These are phyloP conservation scores for Cyberlindnera bimundalis DNA, from an alignment of 805 yeast species.

Conservation along the genomic window DNA sequence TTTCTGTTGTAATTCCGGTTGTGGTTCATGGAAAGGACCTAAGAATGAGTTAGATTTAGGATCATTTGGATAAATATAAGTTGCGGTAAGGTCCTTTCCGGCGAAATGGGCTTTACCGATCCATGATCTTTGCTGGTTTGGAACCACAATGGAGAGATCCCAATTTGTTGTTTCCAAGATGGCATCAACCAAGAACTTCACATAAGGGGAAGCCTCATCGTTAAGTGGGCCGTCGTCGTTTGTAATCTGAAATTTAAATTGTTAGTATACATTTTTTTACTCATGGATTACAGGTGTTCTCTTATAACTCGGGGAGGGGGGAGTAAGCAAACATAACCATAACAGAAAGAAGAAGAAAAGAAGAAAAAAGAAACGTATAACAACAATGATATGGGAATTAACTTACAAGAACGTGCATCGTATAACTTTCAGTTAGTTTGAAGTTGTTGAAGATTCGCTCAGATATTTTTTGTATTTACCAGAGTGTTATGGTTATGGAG, in stretches of 20 bases:
- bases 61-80: conserved; percentile 60
- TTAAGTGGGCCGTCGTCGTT: conserved; percentile 97
- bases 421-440: too few relatives aligned
- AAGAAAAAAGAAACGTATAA: too few relatives aligned
- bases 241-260: conserved; percentile 46
- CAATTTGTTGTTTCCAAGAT: conserved; percentile 66
- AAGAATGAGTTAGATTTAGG: conserved; percentile 46
- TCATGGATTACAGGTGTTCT: too few relatives aligned
- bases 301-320: too few relatives aligned
- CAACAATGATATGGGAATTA: too few relatives aligned
- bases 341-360: too few relatives aligned
- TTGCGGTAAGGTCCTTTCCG: conserved; percentile 57
- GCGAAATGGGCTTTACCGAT: conserved; percentile 97
- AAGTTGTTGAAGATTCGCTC: too few relatives aligned
- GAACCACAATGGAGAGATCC: conserved; percentile 82
- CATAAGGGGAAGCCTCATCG: conserved; percentile 75
- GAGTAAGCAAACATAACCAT: too few relatives aligned
- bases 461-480: too few relatives aligned
- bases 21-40: conserved; percentile 66
- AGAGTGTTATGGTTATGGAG: too few relatives aligned
- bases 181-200: conserved; percentile 75
- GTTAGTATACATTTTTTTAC: too few relatives aligned
- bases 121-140: conserved; percentile 86
- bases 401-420: conserved; percentile 20
- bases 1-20: conserved; percentile 33